A percentile compares a stretch with the other conserved stretches of the same genome.
These are phyloP conservation scores for Xylaria sp. DNA, from an alignment of 2,329 filamentous ascomycete genomes.

Conservation along the genomic window DNA sequence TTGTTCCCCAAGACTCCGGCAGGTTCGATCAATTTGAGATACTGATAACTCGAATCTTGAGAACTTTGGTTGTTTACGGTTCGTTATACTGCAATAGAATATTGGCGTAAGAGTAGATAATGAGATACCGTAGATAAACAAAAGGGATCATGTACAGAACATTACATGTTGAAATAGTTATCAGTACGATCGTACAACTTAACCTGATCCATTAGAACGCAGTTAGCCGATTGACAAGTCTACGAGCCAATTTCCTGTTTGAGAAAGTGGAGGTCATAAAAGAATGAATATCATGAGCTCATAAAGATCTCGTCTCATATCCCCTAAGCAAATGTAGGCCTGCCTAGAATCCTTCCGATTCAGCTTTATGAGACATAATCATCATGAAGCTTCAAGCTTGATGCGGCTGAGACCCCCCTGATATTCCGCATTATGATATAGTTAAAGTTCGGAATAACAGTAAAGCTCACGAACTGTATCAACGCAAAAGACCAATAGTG, in stretches of 20 bases:
- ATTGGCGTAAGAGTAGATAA: no score
- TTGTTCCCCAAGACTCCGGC: no score
- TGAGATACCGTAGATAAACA: neutral
- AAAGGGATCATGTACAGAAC: neutral
- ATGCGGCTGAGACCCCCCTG: neutral
- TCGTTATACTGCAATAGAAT: neutral
- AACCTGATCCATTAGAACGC: neutral
- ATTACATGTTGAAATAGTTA: neutral
- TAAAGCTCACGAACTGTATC: neutral
- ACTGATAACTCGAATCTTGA: neutral
- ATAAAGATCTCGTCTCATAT: neutral
- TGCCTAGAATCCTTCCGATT: neutral
- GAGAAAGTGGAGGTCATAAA: neutral
- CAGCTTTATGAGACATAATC: neutral
- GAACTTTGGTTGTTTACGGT: neutral
- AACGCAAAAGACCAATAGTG: neutral
- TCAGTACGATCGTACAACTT: neutral
- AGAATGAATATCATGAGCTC: neutral
- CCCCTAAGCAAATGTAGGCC: neutral
- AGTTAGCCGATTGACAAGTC: neutral
- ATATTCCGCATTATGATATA: neutral
- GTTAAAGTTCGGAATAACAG: neutral
- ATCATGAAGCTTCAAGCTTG: neutral
- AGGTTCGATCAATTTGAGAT: no score
- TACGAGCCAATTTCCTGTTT: neutral